A percentile compares a stretch with the other conserved stretches of the same genome.
These are phyloP conservation scores for Monilinia polystroma DNA, from an alignment of 2,329 filamentous ascomycete genomes.

Conservation along the genomic window DNA sequence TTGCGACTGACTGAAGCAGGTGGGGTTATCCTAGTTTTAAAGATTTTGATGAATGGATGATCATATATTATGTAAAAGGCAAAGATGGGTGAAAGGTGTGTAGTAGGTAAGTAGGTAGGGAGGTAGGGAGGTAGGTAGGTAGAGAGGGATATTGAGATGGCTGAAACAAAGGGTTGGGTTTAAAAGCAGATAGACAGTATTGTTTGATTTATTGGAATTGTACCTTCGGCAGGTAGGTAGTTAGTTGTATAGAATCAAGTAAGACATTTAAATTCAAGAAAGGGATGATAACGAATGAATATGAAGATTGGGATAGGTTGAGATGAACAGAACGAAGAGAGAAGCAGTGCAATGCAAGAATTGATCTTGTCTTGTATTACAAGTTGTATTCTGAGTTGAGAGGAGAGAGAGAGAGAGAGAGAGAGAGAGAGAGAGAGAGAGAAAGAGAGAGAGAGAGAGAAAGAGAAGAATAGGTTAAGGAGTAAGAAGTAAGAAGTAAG, in stretches of 20 bases:
- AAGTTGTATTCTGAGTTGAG: neutral
- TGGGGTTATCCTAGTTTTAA: slow-evolving; percentile 7
- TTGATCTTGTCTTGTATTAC: neutral
- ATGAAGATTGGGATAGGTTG: neutral
- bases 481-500: neutral
- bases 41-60: slow-evolving; percentile 6
- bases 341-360: neutral
- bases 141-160: neutral
- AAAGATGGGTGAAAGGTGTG: no score
- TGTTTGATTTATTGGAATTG: neutral
- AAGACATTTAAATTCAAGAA: neutral
- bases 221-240: no score
- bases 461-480: neutral
- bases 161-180: slow-evolving; percentile 1
- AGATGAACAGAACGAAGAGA: neutral
- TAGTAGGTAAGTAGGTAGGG: neutral
- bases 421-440: neutral
- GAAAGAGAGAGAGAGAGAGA: no score
- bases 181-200: neutral
- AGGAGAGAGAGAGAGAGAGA: neutral
- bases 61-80: slow-evolving; percentile 19
- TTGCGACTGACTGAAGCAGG: slow-evolving; percentile 7
- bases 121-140: neutral
- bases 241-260: neutral
- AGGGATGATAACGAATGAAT: slow-evolving; percentile 18